These are phyloP conservation scores for Agapanthus africanus DNA, from an alignment of 106 monocot species.

Conservation along the genomic window DNA sequence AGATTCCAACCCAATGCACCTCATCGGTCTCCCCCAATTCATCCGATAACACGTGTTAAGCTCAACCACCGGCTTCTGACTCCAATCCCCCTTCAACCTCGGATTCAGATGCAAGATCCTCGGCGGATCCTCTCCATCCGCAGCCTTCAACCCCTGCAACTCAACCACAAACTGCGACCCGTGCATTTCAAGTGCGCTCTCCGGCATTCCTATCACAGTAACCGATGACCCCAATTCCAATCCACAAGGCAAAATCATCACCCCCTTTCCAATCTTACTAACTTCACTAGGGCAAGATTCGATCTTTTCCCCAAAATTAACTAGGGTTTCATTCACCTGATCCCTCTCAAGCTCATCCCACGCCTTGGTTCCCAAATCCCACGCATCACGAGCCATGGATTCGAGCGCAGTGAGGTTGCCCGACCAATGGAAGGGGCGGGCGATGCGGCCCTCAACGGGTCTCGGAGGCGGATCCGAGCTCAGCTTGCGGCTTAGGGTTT, in stretches of 20 bases:
- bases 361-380: slow-evolving; percentile 61
- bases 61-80: slow-evolving; percentile 57
- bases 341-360: slow-evolving; percentile 52
- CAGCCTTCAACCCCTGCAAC: slow-evolving; percentile 74
- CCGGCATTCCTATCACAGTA: slow-evolving; percentile 76
- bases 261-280: slow-evolving; percentile 19
- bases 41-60: slow-evolving; percentile 83
- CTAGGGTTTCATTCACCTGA: neutral
- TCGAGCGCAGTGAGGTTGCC: slow-evolving; percentile 65
- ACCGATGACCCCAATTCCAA: slow-evolving; percentile 61
- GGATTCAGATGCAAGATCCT: slow-evolving; percentile 83
- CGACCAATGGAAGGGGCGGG: slow-evolving; percentile 17
- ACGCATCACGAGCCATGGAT: slow-evolving; percentile 60
- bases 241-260: slow-evolving; percentile 76
- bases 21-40: slow-evolving; percentile 76
- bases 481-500: slow-evolving; percentile 16
- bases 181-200: slow-evolving; percentile 35
- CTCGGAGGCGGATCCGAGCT: slow-evolving; percentile 9
- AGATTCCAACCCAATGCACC: slow-evolving; percentile 61
- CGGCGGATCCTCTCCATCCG: slow-evolving; percentile 67
- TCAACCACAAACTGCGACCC: slow-evolving; percentile 89
- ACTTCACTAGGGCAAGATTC: slow-evolving; percentile 58
- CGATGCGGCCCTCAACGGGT: slow-evolving; percentile 29
- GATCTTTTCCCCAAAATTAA: slow-evolving; percentile 16
- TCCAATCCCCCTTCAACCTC: slow-evolving; percentile 78